These are phyloP conservation scores for Tardiomyces depauwii DNA, from an alignment of 1,139 yeast species.

Conservation along the genomic window DNA sequence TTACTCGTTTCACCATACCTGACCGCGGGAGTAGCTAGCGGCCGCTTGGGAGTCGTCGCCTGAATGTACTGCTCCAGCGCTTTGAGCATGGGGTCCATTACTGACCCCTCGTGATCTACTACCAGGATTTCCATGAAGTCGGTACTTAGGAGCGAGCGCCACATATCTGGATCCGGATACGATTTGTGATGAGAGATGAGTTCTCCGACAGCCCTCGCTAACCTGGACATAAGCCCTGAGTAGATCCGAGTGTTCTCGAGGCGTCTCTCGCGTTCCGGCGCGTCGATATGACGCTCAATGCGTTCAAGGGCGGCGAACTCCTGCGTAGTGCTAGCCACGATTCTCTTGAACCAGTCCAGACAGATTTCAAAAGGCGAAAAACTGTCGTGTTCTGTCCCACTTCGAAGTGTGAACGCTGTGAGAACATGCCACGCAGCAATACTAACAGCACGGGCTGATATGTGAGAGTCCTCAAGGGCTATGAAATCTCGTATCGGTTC, in stretches of 20 bases:
- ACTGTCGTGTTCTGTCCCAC: background rate
- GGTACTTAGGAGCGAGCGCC: background rate
- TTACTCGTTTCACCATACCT: background rate
- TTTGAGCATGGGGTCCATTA: background rate
- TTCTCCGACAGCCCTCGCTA: background rate
- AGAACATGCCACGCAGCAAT: background rate
- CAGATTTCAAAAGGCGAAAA: background rate
- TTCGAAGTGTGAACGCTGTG: background rate
- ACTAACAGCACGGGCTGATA: background rate
- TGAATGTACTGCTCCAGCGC: too few species aligned
- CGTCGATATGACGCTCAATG: too few species aligned
- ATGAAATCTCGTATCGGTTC: background rate
- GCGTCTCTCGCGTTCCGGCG: too few species aligned
- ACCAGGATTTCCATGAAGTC: background rate
- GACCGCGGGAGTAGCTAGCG: background rate
- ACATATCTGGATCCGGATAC: background rate
- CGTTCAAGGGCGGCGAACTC: background rate
- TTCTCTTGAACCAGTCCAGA: background rate
- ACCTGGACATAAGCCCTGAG: background rate
- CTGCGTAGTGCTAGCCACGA: background rate
- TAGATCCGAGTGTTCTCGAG: background rate
- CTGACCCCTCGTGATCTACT: background rate
- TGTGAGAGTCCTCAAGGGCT: background rate
- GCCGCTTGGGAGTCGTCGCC: too few species aligned
- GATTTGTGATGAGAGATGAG: background rate